These are phyloP conservation scores for Vanderwaltozyma polyspora DNA, from an alignment of 805 yeast species.

Conservation along the genomic window DNA sequence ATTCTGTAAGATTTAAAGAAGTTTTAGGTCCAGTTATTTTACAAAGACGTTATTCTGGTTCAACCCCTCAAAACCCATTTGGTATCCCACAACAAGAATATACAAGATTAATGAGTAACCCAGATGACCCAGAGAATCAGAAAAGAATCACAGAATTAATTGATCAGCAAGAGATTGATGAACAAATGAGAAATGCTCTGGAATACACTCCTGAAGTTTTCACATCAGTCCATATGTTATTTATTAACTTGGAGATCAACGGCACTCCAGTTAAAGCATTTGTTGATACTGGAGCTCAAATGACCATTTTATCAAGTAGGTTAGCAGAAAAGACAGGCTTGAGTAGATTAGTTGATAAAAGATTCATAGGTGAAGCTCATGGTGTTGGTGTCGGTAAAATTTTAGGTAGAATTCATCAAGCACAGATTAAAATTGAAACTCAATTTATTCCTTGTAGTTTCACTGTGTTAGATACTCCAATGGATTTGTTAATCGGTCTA, in stretches of 20 bases:
- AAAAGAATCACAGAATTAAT: constrained; percentile 54
- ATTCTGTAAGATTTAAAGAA: constrained; percentile 38
- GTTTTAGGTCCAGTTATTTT: constrained; percentile 28
- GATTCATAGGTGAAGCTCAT: constrained; percentile 71
- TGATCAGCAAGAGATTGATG: constrained; percentile 63
- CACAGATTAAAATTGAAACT: constrained; percentile 68
- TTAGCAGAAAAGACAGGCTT: constrained; percentile 68
- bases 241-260: constrained; percentile 65
- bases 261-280: constrained; percentile 79
- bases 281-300: constrained; percentile 94
- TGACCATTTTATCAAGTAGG: constrained; percentile 68
- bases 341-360: constrained; percentile 59
- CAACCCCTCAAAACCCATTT: constrained; percentile 15
- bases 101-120: constrained; percentile 44
- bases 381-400: constrained; percentile 84
- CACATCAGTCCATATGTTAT: constrained; percentile 73
- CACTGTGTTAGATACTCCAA: constrained; percentile 52
- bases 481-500: constrained; percentile 70
- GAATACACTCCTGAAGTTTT: constrained; percentile 89
- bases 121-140: constrained; percentile 62
- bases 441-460: constrained; percentile 56
- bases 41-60: constrained; percentile 18
- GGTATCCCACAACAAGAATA: constrained; percentile 39
- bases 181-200: constrained; percentile 65
- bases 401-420: constrained; percentile 78